phyloP scores from a whole-genome alignment of 2,329 filamentous ascomycete genomes.

The Ascosphaera apis region DNA sequence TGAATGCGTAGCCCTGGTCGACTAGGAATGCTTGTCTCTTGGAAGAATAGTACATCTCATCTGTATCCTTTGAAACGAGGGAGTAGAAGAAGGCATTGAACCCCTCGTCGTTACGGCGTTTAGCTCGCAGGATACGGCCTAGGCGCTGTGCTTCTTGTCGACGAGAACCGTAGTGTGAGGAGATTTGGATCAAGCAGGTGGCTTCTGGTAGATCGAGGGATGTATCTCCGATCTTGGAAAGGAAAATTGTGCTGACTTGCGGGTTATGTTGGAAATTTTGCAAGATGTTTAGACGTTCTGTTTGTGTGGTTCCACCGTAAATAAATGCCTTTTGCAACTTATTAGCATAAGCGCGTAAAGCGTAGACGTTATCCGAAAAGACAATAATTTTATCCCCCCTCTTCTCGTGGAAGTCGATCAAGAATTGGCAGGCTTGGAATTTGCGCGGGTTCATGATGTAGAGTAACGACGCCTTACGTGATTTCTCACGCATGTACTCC shows the following conservation, averaged over 20 bases:
- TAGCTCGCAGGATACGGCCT: slow-evolving; percentile 80
- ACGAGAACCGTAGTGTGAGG: slow-evolving; percentile 88
- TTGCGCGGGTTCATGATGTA: slow-evolving; percentile 98
- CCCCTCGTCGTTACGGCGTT: slow-evolving; percentile 86
- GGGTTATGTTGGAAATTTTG: slow-evolving; percentile 93
- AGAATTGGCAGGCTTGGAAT: slow-evolving; percentile 87
- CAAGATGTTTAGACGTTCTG: slow-evolving; percentile 65
- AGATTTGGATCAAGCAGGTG: slow-evolving; percentile 91
- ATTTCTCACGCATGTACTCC: slow-evolving; percentile 58
- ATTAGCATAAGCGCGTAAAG: slow-evolving; percentile 61
- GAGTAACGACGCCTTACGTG: slow-evolving; percentile 43
- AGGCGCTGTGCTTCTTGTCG: slow-evolving; percentile 89
- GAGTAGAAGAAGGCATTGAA: slow-evolving; percentile 99
- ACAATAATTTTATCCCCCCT: slow-evolving; percentile 96
- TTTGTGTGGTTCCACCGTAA: slow-evolving; percentile 67
- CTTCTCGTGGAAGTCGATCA: slow-evolving; percentile 94
- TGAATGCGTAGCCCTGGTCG: slow-evolving; percentile 96
- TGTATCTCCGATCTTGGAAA: slow-evolving; percentile 94
- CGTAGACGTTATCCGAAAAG: slow-evolving; percentile 93
- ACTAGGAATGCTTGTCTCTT: slow-evolving; percentile 94
- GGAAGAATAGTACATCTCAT: slow-evolving; percentile 94
- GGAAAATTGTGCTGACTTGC: slow-evolving; percentile 71
- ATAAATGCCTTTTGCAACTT: slow-evolving; percentile 77
- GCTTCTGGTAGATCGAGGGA: slow-evolving; percentile 94
- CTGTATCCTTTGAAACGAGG: slow-evolving; percentile 86